phyloP scores from a whole-genome alignment of 2,329 filamentous ascomycete species.

The Trichoderma sp. region DNA sequence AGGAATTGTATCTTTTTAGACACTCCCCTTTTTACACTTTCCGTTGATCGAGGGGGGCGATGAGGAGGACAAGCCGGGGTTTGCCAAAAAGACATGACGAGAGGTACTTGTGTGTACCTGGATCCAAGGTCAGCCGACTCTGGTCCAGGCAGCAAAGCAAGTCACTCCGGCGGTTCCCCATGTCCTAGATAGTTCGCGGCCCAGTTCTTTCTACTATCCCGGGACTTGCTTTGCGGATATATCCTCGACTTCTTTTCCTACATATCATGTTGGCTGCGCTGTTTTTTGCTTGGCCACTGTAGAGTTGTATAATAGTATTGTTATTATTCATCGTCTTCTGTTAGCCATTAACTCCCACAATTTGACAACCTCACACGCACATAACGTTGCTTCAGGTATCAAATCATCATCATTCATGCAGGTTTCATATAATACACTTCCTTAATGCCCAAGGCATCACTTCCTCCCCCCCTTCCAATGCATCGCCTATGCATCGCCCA shows the following conservation, averaged over 20 bases:
- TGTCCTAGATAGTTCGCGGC: not conserved
- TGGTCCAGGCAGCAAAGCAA: slow-evolving; percentile 10
- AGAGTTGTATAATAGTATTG: not conserved
- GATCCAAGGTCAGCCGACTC: slow-evolving; percentile 6
- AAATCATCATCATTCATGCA: slow-evolving; percentile 19
- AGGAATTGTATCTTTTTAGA: not conserved
- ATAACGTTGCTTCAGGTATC: not conserved
- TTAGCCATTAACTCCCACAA: not conserved
- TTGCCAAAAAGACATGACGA: not conserved
- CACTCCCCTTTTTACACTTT: not conserved
- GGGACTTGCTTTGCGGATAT: not conserved
- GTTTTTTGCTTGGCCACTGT: not conserved
- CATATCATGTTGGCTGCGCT: not conserved
- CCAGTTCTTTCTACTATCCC: not conserved
- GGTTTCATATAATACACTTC: slow-evolving; percentile 16
- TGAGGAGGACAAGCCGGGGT: not conserved
- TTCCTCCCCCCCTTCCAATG: not conserved
- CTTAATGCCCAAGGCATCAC: slow-evolving; percentile 7
- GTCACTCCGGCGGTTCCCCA: not conserved
- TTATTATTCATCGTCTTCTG: not conserved
- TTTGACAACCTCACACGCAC: not conserved
- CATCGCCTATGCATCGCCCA: not conserved
- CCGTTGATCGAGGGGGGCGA: not conserved
- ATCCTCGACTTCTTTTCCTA: not conserved
- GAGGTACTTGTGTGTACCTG: not conserved